Evolutionary conservation across 805 yeast genomes (phyloP), one percentile per base, ranked within the genome.

Genomic region (Ogataea zsoltii): DNA sequence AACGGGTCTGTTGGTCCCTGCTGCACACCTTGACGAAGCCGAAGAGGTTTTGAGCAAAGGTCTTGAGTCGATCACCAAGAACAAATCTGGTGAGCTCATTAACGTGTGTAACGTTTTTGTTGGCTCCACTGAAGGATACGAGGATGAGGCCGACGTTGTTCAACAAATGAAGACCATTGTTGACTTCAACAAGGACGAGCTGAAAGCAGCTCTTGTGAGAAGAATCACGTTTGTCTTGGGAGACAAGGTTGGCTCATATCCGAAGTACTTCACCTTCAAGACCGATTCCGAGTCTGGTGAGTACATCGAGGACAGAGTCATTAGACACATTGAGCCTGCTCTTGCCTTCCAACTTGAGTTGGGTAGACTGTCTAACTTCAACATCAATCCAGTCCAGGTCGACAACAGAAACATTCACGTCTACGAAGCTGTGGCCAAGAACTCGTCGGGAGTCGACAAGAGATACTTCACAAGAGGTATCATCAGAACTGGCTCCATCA

Each of bases 251-350:
- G 98, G 98, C 53, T 66, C 86, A 40, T 91, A 92, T 69, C 99
- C 99, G 58, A 88, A 86, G 68, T 94, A 92, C 75, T 94, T 84
- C 74, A 94, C 98, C 31, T 94, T 88, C 79, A 88, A 87, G 61
- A 53, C 60, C 14, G 33, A 57, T 13, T 40, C 51, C 1, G 43
- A 49, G 31, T 96, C 92, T 50, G 96, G 96, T 42, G 76, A 77
- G 30, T 94, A 86, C 65, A 61, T 58, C 29, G 99, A 94, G 72
- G 96, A 94, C 72, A 82, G 84, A 69, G 91, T 91, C 16, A 87
- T 94, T 66, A 90, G 99, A 74, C 97, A 94, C 66, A 90, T 94
- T 57, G 98, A 94, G 69, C 99, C 99, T 18, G 97, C 98, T 33
- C 76, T 92, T 60, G 98, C 99, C 42, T 94, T 83, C 86, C 99